Percentiles rank a stretch among this genome's conserved stretches.
Conservation (phyloP, 148 eudicot species). For the Chenopodium suecicum region DNA sequence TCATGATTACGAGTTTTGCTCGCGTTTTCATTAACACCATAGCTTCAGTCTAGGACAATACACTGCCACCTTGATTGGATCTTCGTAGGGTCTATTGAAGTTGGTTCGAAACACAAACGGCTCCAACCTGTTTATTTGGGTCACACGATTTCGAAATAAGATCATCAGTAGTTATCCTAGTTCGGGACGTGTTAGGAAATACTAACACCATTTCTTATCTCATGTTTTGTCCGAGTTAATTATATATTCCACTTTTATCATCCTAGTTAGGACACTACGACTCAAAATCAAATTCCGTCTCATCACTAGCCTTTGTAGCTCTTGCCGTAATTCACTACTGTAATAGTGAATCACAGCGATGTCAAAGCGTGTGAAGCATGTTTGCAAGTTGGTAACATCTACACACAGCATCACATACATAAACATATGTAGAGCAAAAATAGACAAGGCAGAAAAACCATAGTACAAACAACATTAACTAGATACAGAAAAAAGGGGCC, state of each 20-base stretch:
- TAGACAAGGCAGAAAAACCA: background rate
- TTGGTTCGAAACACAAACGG: background rate
- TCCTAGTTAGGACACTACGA: too few relatives aligned
- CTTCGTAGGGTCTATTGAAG: background rate
- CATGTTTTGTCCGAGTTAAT: background rate
- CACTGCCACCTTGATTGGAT: background rate
- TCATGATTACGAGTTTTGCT: background rate
- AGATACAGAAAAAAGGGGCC: background rate
- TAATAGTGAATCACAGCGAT: background rate
- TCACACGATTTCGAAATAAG: background rate
- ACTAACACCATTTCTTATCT: background rate
- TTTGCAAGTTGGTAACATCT: conserved; percentile 8
- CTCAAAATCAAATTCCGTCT: too few relatives aligned
- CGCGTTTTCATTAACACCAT: background rate
- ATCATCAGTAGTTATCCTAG: background rate
- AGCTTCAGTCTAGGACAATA: background rate
- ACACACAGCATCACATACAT: background rate
- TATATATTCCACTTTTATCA: too few relatives aligned
- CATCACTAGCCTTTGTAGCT: background rate
- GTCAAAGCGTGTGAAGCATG: conserved; percentile 1
- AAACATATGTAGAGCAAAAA: background rate
- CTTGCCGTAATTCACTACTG: too few relatives aligned
- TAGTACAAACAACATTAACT: conserved; percentile 18
- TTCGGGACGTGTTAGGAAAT: background rate
- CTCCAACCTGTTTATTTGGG: background rate